Evolutionary conservation across 257 asterid species (phyloP).

Genomic region (Przewalskia tangutica): DNA sequence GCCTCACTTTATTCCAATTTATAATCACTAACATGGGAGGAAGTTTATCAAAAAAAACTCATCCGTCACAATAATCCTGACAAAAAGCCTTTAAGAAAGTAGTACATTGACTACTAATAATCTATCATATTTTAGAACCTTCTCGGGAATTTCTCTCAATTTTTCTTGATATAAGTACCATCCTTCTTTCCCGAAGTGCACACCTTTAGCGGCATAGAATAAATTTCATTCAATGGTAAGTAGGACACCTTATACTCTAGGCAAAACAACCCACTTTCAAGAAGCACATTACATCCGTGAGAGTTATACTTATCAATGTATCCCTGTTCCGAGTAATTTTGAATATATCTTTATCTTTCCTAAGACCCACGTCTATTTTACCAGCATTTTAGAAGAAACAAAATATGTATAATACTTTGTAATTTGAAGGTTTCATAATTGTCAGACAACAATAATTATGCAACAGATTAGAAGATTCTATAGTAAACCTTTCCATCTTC

Average conservation of each 20-base stretch:
- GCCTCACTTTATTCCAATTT: not conserved
- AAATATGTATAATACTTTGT: not conserved
- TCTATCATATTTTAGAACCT: not conserved
- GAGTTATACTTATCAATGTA: not conserved
- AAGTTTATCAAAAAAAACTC: not conserved
- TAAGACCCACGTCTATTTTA: not conserved
- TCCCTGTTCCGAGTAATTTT: not conserved
- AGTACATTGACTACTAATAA: not conserved
- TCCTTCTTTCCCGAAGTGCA: not conserved
- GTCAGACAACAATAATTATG: not conserved
- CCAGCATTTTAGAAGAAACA: not conserved
- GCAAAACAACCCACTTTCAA: not conserved
- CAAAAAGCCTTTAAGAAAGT: not conserved
- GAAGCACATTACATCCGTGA: not conserved
- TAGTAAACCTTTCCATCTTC: constrained; percentile 76
- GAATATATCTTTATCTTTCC: not conserved
- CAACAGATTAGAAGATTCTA: not conserved
- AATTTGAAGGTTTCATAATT: not conserved
- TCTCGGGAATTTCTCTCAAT: not conserved
- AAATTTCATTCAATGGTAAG: not conserved
- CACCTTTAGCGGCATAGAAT: not conserved
- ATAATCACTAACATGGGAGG: not conserved
- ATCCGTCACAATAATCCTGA: not conserved
- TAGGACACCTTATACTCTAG: not conserved
- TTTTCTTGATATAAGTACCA: not conserved